These are phyloP conservation scores for Quercus dentata DNA, from an alignment of 306 rosid species.

Conservation along the genomic window DNA sequence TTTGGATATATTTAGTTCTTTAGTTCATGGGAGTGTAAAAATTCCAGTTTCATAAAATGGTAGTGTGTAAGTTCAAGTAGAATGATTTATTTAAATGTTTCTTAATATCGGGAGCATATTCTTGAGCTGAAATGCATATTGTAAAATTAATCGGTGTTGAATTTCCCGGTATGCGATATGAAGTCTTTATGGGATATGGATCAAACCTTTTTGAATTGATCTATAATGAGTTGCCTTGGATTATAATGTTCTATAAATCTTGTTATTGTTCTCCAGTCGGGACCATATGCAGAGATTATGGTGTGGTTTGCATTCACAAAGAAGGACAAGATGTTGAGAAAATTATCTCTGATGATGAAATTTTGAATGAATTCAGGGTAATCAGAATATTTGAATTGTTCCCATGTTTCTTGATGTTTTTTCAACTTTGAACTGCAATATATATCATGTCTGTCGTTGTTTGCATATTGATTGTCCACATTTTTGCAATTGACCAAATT, in stretches of 20 bases:
- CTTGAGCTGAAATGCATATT: not conserved
- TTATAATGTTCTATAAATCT: not conserved
- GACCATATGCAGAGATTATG: slow-evolving; percentile 49
- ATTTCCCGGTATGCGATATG: not conserved
- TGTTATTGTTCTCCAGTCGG: slow-evolving; percentile 10
- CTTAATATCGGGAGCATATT: not conserved
- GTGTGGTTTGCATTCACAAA: slow-evolving; percentile 50
- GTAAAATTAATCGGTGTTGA: not conserved
- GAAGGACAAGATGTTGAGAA: slow-evolving; percentile 66
- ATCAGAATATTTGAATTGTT: not conserved
- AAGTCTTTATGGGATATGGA: not conserved
- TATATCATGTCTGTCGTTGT: not conserved
- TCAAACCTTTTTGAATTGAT: not conserved
- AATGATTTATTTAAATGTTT: not conserved
- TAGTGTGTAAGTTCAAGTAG: slow-evolving; percentile 13
- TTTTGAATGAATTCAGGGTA: slow-evolving; percentile 45
- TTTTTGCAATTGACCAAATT: not conserved
- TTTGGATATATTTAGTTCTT: not conserved
- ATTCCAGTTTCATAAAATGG: no score
- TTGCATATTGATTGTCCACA: not conserved
- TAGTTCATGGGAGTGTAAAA: no score
- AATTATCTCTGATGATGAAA: slow-evolving; percentile 32
- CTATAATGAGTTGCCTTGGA: not conserved
- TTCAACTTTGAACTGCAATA: not conserved
- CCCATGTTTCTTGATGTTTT: not conserved